Evolutionary conservation across 2,329 filamentous ascomycete genomes (phyloP).

Genomic region (Colletotrichum falcatum): DNA sequence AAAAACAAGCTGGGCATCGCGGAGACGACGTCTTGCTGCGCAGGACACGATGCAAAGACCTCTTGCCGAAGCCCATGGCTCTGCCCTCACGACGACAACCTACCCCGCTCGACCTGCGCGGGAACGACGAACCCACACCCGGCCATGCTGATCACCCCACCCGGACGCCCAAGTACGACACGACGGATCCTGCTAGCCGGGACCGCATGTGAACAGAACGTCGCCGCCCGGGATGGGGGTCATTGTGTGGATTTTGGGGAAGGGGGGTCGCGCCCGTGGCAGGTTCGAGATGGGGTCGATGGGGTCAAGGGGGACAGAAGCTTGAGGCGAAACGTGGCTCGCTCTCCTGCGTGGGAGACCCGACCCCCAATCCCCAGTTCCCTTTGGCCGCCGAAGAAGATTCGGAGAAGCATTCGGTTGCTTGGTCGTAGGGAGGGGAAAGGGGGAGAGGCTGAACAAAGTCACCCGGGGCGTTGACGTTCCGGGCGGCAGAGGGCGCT

Average conservation of each 20-base stretch:
- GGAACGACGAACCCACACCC: slow-evolving; percentile 30
- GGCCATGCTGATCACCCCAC: slow-evolving; percentile 41
- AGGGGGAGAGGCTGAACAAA: slow-evolving; percentile 14
- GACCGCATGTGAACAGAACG: slow-evolving; percentile 29
- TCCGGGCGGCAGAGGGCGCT: slow-evolving; percentile 43
- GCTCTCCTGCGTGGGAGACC: slow-evolving; percentile 32
- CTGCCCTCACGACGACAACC: slow-evolving; percentile 21
- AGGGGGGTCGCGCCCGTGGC: slow-evolving; percentile 26
- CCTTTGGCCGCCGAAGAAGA: slow-evolving; percentile 1
- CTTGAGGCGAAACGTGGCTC: slow-evolving; percentile 32
- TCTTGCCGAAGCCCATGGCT: slow-evolving; percentile 32
- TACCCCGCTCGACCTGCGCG: slow-evolving; percentile 3
- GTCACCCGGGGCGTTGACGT: background rate
- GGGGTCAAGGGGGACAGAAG: background rate
- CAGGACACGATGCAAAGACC: slow-evolving; percentile 46
- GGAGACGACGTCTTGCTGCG: slow-evolving; percentile 48
- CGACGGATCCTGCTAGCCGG: slow-evolving; percentile 38
- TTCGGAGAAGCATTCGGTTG: slow-evolving; percentile 22
- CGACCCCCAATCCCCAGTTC: background rate
- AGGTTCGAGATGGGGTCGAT: slow-evolving; percentile 7
- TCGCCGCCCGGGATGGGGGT: slow-evolving; percentile 31
- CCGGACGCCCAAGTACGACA: slow-evolving; percentile 31
- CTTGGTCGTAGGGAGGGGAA: slow-evolving; percentile 10
- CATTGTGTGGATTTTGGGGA: slow-evolving; percentile 31
- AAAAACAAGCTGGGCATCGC: slow-evolving; percentile 48